Base-by-base conservation (phyloP, 331 rosid genomes). In the Cucumis variabilis region DNA sequence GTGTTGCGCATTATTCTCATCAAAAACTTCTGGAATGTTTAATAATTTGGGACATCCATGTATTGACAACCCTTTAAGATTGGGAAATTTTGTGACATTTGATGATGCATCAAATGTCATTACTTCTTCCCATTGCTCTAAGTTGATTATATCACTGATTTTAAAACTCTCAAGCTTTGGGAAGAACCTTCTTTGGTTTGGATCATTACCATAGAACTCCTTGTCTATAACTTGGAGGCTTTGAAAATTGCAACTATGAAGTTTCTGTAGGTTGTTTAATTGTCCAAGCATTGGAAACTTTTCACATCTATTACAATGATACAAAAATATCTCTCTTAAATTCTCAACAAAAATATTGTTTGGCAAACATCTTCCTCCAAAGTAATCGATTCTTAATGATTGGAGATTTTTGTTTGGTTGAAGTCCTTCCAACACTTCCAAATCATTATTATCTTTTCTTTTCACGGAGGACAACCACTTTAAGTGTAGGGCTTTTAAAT, bases 91-190 rank as follows among this genome's bases (percentile, higher is more conserved):
- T n/a, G 71, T n/a, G n/a, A 66, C 7, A 66, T 66, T n/a, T 66
- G 71, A n/a, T 66, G 71, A 3, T 55, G 21, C 55, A 51, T 12
- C 55, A 11, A 12, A 0, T 19, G 21, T 9, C 11, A 28, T 66
- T 66, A 67, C 6, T 67, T 67, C 33, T 67, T 67, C 19, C 72
- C 72, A 67, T 0, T 67, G 19, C 33, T 25, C 19, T 13, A 67
- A 24, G 33, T 25, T 67, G 17, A 0, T 5, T 37, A 67, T 67
- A 0, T 5, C 0, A 0, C 0, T 0, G 9, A 67, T 7, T 24
- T 4, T 1, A 25, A 67, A 24, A 12, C 0, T 13, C 9, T 25
- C 19, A 4, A 67, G 33, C 17, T 25, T 67, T 16, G 72, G 37
- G 9, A 67, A 67, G 16, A 67, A 67, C 2, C 9, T 67, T 33